These are phyloP conservation scores for Turnera subulata DNA, from an alignment of 345 rosid species.

Conservation along the genomic window DNA sequence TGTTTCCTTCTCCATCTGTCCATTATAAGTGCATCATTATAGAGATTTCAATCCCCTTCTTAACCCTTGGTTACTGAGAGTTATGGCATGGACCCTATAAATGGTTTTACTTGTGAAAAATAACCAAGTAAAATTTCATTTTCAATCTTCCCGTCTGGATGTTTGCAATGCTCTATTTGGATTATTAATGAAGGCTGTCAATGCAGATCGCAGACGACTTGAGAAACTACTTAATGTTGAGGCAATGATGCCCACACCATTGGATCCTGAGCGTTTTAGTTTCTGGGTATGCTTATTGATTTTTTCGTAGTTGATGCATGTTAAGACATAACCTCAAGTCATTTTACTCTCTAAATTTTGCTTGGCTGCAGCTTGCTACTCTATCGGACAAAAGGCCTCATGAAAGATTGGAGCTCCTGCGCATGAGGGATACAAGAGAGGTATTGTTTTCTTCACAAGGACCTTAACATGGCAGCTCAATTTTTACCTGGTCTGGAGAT, in stretches of 20 bases:
- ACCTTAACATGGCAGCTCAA: neutral
- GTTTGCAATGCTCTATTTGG: slow-evolving; percentile 4
- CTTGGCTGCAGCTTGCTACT: slow-evolving; percentile 68
- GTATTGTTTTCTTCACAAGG: slow-evolving; percentile 31
- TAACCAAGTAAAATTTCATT: too few relatives aligned
- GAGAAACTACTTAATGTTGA: slow-evolving; percentile 61
- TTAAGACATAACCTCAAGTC: neutral
- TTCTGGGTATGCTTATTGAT: slow-evolving; percentile 64
- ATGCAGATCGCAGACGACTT: slow-evolving; percentile 60
- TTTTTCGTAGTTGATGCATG: neutral
- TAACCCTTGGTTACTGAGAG: too few relatives aligned
- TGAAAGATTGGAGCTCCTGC: slow-evolving; percentile 82
- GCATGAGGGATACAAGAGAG: slow-evolving; percentile 76
- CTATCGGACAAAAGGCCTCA: slow-evolving; percentile 68
- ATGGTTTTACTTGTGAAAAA: too few relatives aligned
- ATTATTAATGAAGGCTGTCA: neutral
- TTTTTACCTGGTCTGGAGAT: neutral
- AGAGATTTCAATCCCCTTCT: too few relatives aligned
- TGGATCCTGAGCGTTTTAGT: slow-evolving; percentile 87
- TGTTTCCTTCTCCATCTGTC: slow-evolving; percentile 1
- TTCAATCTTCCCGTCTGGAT: neutral
- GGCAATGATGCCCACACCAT: slow-evolving; percentile 70
- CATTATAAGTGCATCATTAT: neutral
- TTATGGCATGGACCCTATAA: too few relatives aligned
- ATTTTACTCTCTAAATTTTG: slow-evolving; percentile 7